phyloP scores from a whole-genome alignment of 257 asterid species.

The Jacaranda mimosifolia region DNA sequence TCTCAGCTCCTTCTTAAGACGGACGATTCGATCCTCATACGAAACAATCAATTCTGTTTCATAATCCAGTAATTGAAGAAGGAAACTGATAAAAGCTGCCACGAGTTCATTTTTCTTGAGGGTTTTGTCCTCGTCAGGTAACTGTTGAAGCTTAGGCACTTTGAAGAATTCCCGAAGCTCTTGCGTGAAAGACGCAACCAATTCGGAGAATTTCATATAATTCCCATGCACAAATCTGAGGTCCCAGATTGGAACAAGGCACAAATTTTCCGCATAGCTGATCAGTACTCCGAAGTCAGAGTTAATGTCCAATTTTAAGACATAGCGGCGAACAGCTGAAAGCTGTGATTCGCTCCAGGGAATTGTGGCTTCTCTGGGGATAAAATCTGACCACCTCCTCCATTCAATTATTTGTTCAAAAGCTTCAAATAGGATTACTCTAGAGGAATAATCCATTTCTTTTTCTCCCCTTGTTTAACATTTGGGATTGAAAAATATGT shows the following conservation, averaged over 20 bases:
- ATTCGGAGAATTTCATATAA: too few relatives aligned
- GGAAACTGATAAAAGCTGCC: neutral
- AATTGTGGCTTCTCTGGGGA: neutral
- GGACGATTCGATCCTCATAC: too few relatives aligned
- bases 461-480: too few relatives aligned
- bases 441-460: neutral
- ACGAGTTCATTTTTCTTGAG: neutral
- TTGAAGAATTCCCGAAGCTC: neutral
- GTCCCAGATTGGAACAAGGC: too few relatives aligned
- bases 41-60: too few relatives aligned
- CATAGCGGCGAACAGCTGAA: neutral
- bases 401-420: neutral
- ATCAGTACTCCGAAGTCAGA: neutral
- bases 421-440: neutral
- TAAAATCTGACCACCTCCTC: neutral
- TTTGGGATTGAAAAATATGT: neutral
- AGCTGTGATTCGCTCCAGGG: neutral
- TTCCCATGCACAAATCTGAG: too few relatives aligned
- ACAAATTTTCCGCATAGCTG: too few relatives aligned
- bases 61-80: too few relatives aligned
- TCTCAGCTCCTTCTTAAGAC: too few relatives aligned
- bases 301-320: neutral
- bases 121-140: neutral
- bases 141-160: neutral
- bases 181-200: too few relatives aligned